Evolutionary conservation across 306 rosid genomes (phyloP).

Genomic region (Corylus americana): DNA sequence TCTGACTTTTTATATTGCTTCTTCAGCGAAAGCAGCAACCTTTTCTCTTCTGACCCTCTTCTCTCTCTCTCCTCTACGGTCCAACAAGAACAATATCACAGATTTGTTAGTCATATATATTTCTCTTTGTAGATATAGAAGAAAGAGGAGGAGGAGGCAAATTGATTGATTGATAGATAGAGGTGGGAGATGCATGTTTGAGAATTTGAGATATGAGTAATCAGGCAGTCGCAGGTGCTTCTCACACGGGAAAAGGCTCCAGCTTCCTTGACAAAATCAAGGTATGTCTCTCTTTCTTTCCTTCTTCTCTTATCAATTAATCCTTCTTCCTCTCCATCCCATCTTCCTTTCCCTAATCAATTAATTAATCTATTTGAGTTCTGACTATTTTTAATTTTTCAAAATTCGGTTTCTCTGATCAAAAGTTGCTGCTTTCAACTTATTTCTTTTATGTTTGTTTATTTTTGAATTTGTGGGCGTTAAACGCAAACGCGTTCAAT

Average conservation of each 20-base stretch:
- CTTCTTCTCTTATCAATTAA: too few relatives aligned
- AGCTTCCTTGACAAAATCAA: constrained; percentile 8
- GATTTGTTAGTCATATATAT: background rate
- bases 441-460: background rate
- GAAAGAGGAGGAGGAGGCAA: background rate
- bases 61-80: background rate
- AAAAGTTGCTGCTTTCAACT: background rate
- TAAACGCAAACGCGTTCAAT: background rate
- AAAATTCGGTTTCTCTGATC: background rate
- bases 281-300: background rate
- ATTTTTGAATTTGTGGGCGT: background rate
- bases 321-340: background rate
- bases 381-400: background rate
- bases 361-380: background rate
- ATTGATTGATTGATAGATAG: background rate
- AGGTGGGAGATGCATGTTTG: background rate
- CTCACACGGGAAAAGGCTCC: background rate
- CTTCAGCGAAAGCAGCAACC: background rate
- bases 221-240: constrained; percentile 6
- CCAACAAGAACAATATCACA: background rate
- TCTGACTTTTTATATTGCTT: background rate
- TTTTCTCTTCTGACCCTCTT: background rate
- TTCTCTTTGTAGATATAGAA: background rate
- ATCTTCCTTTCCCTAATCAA: background rate
- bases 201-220: constrained; percentile 16